Base-by-base conservation (phyloP, 768 basidiomycete genomes). In the Crepidotus variabilis region DNA sequence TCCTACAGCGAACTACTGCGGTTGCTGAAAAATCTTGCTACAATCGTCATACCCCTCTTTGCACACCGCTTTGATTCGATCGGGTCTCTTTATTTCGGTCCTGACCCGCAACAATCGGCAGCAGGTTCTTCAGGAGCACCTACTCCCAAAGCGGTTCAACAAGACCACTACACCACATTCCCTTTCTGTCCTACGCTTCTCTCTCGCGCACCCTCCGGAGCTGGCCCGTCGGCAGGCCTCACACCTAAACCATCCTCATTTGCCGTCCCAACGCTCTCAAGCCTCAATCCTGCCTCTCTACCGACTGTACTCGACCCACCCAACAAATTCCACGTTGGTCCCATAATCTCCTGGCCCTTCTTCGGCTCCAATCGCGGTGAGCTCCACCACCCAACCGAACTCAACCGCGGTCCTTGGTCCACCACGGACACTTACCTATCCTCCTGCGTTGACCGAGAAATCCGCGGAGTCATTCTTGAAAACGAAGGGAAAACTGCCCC, bases 331-430 rank as follows among this genome's bases (percentile, higher is more conserved):
- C 81, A 86, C 50, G 76, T 92, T 46, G 91, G 91, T 2, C 87
- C 88, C 7, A 93, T 94, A 63, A 82, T 93, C 50, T 92, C 90
- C 2, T 94, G 92, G 91, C 88, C 91, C 1, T 94, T 93, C 77
- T 94, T 94, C 67, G 91, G 91, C 47, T 87, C 89, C 3, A 85
- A 87, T 60, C 80, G 92, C 39, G 91, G 91, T 32, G 86, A 89
- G 56, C 78, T 90, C 21, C 61, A 69, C 2, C 87, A 88, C 61
- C 85, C 85, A 2, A 71, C 75, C 20, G 88, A 91, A 61, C 76
- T 93, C 34, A 76, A 90, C 63, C 84, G 91, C n/a, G 90, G 91
- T 2, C 92, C 91, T 0, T 93, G 90, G 88, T 56, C 76, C 2
- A 77, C 78, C 4, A 79, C 84, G 2, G 68, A 72, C 28, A 74